A percentile compares a stretch with the other conserved stretches of the same genome.
These are phyloP conservation scores for Candida silvatica DNA, from an alignment of 805 yeast species.

Conservation along the genomic window DNA sequence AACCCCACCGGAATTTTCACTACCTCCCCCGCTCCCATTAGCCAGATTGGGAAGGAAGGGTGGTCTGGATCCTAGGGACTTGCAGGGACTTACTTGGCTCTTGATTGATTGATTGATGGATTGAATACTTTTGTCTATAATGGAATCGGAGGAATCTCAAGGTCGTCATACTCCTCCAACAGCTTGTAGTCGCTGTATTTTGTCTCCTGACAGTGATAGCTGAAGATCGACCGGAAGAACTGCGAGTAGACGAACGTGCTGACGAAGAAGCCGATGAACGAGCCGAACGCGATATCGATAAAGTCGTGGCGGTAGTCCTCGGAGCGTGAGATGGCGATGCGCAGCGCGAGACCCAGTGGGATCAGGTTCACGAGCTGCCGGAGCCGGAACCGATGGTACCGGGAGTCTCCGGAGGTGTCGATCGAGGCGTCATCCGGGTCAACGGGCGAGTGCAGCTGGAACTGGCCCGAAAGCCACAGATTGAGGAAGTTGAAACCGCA, in stretches of 20 bases:
- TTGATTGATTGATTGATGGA: too few relatives aligned
- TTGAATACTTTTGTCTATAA: too few relatives aligned
- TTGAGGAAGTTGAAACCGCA: conserved; percentile 57
- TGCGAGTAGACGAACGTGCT: conserved; percentile 29
- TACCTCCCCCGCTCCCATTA: too few relatives aligned
- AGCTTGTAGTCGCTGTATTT: conserved; percentile 3
- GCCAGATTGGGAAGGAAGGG: too few relatives aligned
- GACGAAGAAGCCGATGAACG: conserved; percentile 47
- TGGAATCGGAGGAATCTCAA: too few relatives aligned
- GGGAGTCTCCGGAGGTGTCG: not conserved
- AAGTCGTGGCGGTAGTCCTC: conserved; percentile 91
- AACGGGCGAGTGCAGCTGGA: not conserved
- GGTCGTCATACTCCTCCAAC: too few relatives aligned
- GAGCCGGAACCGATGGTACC: conserved; percentile 6
- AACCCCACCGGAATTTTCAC: too few relatives aligned
- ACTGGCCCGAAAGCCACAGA: conserved; percentile 27
- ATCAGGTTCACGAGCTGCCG: conserved; percentile 16
- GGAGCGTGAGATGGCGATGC: conserved; percentile 74
- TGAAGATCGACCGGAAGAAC: conserved; percentile 14
- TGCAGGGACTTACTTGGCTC: too few relatives aligned
- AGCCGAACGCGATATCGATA: conserved; percentile 69
- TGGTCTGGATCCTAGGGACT: too few relatives aligned
- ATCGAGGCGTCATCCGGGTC: conserved; percentile 1
- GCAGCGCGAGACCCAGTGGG: conserved; percentile 56
- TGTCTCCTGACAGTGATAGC: conserved; percentile 3